Evolutionary conservation across 108 stramenopile species (phyloP), one percentile per base, ranked within the genome.

Genomic region (Cyclotella atomus): DNA sequence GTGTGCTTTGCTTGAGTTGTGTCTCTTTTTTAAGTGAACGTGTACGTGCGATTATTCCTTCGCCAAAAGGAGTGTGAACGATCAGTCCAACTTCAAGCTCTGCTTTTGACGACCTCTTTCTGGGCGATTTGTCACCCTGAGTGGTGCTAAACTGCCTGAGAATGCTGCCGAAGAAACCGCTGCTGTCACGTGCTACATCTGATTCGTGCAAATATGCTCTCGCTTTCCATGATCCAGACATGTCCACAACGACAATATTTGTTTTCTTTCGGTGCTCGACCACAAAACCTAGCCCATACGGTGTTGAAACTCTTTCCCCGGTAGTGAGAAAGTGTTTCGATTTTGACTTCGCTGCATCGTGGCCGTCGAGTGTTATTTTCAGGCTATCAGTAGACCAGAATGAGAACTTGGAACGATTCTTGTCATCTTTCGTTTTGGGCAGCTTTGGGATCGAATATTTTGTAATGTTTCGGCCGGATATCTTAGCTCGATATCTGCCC

Each of bases 221-320:
- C 24, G 92, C 91, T 10, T 69, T 69, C 91, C 90, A 93, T 38
- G 69, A 46, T 24, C 87, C 88, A 32, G 75, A 49, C 84, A 94
- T 86, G 34, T 87, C 86, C 2, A 93, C 81, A 14, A 92, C 93
- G 27, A 95, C 84, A 27, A 92, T 85, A 8, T 79, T 65, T 16
- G 88, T 33, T 24, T 81, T 59, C 56, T 65, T 56, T n/a, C 93
- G 75, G 56, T 92, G 83, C 44, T 93, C 88, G 9, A 90, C 74
- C 5, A 96, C 85, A 46, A 70, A 72, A 2, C 77, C 96, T 21
- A 65, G 63, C 20, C 96, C 96, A 68, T 89, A 96, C 14, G 91
- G 92, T 32, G 96, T 94, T 4, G 82, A 81, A 67, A 92, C 91
- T 41, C 81, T 77, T 28, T 90, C 92, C 21, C 92, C 92, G n/a